These are phyloP conservation scores for Colletotrichum sojae DNA, from an alignment of 2,329 filamentous ascomycete genomes.

Conservation along the genomic window DNA sequence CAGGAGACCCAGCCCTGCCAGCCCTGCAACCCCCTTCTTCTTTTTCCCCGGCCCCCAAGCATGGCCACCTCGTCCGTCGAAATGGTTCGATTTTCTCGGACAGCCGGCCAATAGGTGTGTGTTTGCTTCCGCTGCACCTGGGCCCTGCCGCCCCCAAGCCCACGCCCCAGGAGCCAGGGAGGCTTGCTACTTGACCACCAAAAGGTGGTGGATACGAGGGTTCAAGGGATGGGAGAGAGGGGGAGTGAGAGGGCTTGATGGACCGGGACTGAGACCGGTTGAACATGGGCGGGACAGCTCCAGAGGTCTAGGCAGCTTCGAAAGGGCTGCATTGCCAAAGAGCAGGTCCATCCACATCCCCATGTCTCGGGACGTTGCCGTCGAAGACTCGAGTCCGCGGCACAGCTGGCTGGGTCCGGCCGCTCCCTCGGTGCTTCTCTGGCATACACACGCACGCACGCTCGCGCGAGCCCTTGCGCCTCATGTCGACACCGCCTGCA, in stretches of 20 bases:
- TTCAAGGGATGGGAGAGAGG: no score
- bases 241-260: background rate
- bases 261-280: background rate
- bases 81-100: slow-evolving; percentile 10
- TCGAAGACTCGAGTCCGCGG: slow-evolving; percentile 5
- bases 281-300: background rate
- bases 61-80: slow-evolving; percentile 11
- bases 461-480: slow-evolving; percentile 1
- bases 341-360: slow-evolving; percentile 12
- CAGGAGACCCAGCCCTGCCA: slow-evolving; percentile 7
- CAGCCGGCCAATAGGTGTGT: background rate
- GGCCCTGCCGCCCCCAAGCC: no score
- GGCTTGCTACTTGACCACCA: no score
- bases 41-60: slow-evolving; percentile 2
- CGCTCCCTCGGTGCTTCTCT: slow-evolving; percentile 23
- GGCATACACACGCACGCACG: no score
- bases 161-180: no score
- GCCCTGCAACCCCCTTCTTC: background rate
- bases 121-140: no score
- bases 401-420: slow-evolving; percentile 10
- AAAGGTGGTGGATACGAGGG: no score
- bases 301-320: background rate
- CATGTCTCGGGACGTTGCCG: slow-evolving; percentile 16
- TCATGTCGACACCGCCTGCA: slow-evolving; percentile 8
- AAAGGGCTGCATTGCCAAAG: background rate